phyloP scores from a whole-genome alignment of 2,329 filamentous ascomycete genomes.

The Diplodia seriata region DNA sequence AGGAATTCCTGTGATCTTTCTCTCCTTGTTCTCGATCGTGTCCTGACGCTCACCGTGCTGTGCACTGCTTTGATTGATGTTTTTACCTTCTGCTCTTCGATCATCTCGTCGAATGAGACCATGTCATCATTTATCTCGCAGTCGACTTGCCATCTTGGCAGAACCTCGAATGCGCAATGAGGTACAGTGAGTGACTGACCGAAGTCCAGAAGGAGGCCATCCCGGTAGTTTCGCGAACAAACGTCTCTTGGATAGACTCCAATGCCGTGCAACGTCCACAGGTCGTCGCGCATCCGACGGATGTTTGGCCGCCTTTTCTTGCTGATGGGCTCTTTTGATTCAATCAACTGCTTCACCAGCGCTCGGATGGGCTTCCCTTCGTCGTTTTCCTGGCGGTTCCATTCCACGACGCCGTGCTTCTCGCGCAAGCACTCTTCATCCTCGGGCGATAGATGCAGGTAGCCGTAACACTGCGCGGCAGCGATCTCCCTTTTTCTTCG shows the following conservation, averaged over 20 bases:
- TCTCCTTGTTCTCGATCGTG: neutral
- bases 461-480: constrained; percentile 7
- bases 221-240: neutral
- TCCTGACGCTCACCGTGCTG: neutral
- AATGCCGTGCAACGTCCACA: neutral
- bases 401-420: neutral
- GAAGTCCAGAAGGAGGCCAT: neutral
- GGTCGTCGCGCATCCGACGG: neutral
- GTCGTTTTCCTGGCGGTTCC: neutral
- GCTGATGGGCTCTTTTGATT: neutral
- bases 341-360: constrained; percentile 15
- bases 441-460: neutral
- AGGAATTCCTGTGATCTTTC: neutral
- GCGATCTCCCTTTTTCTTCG: neutral
- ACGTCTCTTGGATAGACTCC: neutral
- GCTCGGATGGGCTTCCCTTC: constrained; percentile 11
- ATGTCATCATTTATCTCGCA: neutral
- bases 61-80: neutral
- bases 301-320: neutral
- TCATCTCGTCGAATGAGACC: neutral
- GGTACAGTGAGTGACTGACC: neutral
- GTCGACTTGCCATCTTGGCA: neutral
- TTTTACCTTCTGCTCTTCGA: neutral
- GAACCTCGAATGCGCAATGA: neutral
- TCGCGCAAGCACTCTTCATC: neutral